Evolutionary conservation across 2,329 filamentous ascomycete genomes (phyloP).

Genomic region (Botryotinia narcissicola): DNA sequence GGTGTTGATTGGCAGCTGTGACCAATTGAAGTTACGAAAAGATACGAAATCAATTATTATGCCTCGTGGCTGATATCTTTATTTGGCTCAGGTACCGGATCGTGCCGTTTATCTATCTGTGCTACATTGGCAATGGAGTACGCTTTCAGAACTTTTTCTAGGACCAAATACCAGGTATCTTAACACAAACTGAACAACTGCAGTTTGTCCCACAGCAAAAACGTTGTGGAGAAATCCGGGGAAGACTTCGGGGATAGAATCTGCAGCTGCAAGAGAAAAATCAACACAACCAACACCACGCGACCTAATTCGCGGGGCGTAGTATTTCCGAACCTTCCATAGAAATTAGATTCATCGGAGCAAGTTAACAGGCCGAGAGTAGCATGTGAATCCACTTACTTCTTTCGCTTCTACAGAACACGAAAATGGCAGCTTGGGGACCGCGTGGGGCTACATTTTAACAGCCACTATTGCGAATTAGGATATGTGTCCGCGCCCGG

Average conservation of each 20-base stretch:
- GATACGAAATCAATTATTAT: background rate
- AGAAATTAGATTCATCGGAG: background rate
- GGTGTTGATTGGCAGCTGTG: background rate
- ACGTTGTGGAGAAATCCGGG: conserved; percentile 3
- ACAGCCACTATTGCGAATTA: background rate
- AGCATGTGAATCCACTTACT: background rate
- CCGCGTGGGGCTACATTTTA: background rate
- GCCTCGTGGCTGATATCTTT: background rate
- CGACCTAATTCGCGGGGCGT: background rate
- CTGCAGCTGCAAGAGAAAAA: background rate
- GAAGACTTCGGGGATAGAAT: background rate
- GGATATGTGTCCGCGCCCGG: background rate
- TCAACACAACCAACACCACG: background rate
- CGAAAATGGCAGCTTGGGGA: background rate
- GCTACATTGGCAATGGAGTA: background rate
- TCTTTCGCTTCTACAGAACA: background rate
- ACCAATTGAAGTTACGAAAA: background rate
- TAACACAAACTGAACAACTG: background rate
- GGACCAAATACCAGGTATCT: background rate
- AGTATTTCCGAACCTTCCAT: background rate
- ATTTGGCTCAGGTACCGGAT: background rate
- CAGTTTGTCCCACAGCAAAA: background rate
- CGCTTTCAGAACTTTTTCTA: background rate
- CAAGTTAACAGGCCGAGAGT: background rate
- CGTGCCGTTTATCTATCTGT: background rate